Conservation (phyloP, 345 rosid genomes). For the Linum tenue region DNA sequence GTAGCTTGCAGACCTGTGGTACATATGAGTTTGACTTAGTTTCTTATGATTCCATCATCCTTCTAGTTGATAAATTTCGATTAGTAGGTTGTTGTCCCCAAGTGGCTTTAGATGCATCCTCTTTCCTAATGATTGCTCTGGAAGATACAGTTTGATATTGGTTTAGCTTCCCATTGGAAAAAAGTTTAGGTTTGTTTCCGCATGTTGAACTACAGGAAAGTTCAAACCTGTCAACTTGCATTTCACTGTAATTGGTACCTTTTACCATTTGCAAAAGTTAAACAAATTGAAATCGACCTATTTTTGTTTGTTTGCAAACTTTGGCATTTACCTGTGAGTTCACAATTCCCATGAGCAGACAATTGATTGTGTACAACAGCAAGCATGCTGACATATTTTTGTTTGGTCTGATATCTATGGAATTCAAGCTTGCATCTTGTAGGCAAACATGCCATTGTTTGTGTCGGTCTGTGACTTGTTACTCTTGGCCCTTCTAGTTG, state of each 20-base stretch:
- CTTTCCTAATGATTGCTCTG: background rate
- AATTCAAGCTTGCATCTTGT: background rate
- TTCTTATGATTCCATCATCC: background rate
- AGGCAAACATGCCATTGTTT: background rate
- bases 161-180: background rate
- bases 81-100: background rate
- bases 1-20: background rate
- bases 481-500: background rate
- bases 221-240: too few species aligned
- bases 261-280: too few species aligned
- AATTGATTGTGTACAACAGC: background rate
- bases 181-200: background rate
- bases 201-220: background rate
- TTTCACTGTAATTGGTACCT: too few species aligned
- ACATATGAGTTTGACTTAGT: background rate
- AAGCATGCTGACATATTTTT: background rate
- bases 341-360: background rate
- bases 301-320: background rate
- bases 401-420: background rate
- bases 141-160: background rate
- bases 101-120: background rate
- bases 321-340: background rate
- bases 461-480: background rate
- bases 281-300: background rate
- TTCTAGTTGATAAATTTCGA: background rate